A percentile compares a stretch with the other conserved stretches of the same genome.
phyloP scores from a whole-genome alignment of 148 eudicot genomes.

The Limonium bicolor region DNA sequence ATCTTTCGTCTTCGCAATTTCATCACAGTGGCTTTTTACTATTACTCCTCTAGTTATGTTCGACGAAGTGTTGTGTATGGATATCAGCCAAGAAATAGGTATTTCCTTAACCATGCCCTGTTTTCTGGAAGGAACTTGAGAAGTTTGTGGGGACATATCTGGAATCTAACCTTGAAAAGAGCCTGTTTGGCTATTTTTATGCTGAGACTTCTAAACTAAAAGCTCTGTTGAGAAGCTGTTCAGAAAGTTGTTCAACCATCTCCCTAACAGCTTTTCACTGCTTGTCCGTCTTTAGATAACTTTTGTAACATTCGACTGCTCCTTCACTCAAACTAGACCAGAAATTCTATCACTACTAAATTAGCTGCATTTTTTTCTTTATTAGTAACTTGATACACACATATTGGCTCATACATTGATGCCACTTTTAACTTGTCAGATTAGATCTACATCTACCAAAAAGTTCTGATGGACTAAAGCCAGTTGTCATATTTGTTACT shows the following conservation, averaged over 20 bases:
- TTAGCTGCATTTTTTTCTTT: too few species aligned
- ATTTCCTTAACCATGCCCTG: not conserved
- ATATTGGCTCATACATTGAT: not conserved
- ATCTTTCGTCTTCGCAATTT: conserved; percentile 6
- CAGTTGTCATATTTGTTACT: conserved; percentile 81
- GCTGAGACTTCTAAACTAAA: not conserved
- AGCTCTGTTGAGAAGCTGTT: too few species aligned
- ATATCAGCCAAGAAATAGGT: conserved; percentile 94
- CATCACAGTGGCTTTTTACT: conserved; percentile 56
- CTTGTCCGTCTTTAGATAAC: too few species aligned
- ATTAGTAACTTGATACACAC: not conserved
- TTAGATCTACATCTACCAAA: conserved; percentile 82
- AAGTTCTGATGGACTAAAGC: conserved; percentile 43
- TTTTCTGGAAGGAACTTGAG: not conserved
- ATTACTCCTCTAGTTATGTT: conserved; percentile 68
- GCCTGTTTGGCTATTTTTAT: not conserved
- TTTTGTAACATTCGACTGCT: too few species aligned
- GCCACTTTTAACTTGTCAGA: conserved; percentile 23
- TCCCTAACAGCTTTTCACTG: too few species aligned
- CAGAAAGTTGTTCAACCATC: too few species aligned
- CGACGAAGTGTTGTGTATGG: conserved; percentile 74
- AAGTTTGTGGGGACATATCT: too few species aligned
- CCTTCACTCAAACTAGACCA: too few species aligned
- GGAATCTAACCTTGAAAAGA: not conserved
- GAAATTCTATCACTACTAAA: too few species aligned